Evolutionary conservation across 192 early-diverging fungal genomes (phyloP).

Genomic region (Entomortierella beljakovae): DNA sequence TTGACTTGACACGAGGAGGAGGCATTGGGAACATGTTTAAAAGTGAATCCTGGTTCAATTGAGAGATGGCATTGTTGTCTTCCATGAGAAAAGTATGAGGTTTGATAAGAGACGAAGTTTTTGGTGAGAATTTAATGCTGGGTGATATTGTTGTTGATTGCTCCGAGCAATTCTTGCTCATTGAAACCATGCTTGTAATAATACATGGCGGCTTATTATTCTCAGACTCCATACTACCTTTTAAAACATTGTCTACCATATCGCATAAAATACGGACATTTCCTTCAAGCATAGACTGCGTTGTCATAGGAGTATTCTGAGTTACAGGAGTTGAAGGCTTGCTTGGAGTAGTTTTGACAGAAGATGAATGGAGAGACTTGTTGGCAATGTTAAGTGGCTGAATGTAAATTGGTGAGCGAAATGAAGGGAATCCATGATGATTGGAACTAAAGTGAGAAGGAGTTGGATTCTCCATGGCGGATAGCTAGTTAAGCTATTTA

Average conservation of each 20-base stretch:
- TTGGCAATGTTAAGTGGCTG: slow-evolving; percentile 33
- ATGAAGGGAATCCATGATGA: not conserved
- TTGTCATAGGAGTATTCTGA: not conserved
- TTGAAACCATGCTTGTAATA: not conserved
- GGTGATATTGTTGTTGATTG: slow-evolving; percentile 4
- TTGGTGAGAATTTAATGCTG: slow-evolving; percentile 14
- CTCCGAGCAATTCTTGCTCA: not conserved
- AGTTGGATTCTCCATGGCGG: not conserved
- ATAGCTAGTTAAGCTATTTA: not conserved
- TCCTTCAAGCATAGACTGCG: slow-evolving; percentile 18
- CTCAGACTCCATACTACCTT: not conserved
- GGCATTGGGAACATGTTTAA: slow-evolving; percentile 31
- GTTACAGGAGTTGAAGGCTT: not conserved
- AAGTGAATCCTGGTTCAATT: slow-evolving; percentile 23
- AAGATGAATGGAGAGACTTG: not conserved
- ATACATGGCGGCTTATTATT: not conserved
- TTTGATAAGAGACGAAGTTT: slow-evolving; percentile 8
- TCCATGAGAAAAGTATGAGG: slow-evolving; percentile 20
- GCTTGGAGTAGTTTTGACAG: not conserved
- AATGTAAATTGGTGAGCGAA: slow-evolving; percentile 5
- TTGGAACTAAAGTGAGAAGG: not conserved
- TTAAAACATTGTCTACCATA: slow-evolving; percentile 39
- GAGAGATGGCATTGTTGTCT: slow-evolving; percentile 15
- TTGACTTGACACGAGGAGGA: slow-evolving; percentile 4
- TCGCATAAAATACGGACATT: slow-evolving; percentile 40